These are phyloP conservation scores for Cucumis cinereus DNA, from an alignment of 306 rosid species.

Conservation along the genomic window DNA sequence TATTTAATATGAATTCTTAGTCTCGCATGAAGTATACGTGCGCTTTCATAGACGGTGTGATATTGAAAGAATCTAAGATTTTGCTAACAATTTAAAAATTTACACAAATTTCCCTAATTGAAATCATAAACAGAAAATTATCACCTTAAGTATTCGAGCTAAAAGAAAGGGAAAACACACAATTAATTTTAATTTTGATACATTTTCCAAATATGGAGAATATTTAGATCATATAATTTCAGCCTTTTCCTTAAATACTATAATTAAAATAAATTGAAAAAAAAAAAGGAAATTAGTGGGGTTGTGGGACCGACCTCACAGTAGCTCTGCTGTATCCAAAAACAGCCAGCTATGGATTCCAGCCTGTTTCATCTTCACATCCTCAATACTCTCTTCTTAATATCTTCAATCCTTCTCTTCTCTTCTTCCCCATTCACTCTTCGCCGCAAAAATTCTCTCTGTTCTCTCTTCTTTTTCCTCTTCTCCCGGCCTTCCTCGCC, in stretches of 20 bases:
- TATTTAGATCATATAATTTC: background rate
- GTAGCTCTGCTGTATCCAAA: constrained; percentile 7
- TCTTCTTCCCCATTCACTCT: background rate
- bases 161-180: background rate
- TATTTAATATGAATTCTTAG: no score
- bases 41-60: no score
- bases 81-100: no score
- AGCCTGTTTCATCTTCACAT: constrained; percentile 8
- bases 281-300: background rate
- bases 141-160: background rate
- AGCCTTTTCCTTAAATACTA: background rate
- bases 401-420: background rate
- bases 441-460: background rate
- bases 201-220: background rate
- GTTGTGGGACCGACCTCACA: constrained; percentile 1
- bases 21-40: no score
- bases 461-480: background rate
- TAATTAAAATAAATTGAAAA: background rate
- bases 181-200: background rate
- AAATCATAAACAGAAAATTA: no score
- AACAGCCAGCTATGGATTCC: constrained; percentile 8
- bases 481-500: background rate
- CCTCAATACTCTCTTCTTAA: background rate
- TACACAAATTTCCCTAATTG: no score
- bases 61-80: no score